These are phyloP conservation scores for Berkeleyomyces basicola DNA, from an alignment of 2,329 filamentous ascomycete genomes.

Conservation along the genomic window DNA sequence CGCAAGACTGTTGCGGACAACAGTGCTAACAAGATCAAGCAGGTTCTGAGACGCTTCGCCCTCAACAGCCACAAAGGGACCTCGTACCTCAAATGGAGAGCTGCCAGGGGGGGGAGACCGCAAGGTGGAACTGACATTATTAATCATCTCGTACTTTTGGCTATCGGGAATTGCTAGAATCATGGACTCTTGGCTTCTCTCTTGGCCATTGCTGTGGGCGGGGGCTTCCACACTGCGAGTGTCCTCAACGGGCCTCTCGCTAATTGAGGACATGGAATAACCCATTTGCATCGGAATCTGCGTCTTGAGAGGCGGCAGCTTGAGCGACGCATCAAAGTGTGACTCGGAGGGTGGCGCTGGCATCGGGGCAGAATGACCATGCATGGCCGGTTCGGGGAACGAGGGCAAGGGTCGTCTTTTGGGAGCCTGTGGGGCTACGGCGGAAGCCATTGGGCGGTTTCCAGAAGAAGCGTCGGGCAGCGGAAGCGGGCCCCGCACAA, in stretches of 20 bases:
- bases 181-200: conserved; percentile 29
- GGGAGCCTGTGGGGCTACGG: neutral
- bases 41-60: conserved; percentile 41
- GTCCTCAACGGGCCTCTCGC: conserved; percentile 9
- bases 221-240: neutral
- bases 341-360: neutral
- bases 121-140: conserved; percentile 57
- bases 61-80: conserved; percentile 70
- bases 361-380: neutral
- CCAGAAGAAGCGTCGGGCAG: neutral
- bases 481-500: neutral
- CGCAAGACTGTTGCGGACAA: conserved; percentile 47
- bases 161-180: conserved; percentile 60
- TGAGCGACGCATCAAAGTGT: conserved; percentile 34
- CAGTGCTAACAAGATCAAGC: conserved; percentile 40
- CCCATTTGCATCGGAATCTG: conserved; percentile 18
- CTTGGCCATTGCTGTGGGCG: neutral
- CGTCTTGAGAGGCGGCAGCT: conserved; percentile 37
- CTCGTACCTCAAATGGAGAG: conserved; percentile 35
- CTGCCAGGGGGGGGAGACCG: conserved; percentile 22
- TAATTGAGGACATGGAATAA: neutral
- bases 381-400: neutral
- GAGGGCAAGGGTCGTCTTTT: neutral
- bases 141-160: conserved; percentile 61
- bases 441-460: neutral